Conservation (phyloP, 768 basidiomycete species). For the Suillus subluteus region DNA sequence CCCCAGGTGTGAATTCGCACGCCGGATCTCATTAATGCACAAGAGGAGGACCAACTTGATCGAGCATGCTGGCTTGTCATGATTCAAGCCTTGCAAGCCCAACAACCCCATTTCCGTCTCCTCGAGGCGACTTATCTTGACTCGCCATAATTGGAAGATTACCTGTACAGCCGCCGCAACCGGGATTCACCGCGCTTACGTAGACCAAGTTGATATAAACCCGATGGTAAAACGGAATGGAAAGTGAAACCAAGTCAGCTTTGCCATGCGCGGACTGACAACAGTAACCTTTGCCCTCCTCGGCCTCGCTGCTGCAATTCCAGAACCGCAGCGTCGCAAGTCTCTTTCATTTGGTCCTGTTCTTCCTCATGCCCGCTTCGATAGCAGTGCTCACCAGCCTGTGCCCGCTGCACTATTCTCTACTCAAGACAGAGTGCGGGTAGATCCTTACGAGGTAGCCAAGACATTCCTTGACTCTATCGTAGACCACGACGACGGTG, state of each 20-base stretch:
- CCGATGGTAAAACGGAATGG: not conserved
- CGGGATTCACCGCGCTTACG: slow-evolving; percentile 9
- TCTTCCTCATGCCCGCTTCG: slow-evolving; percentile 73
- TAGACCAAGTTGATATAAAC: not conserved
- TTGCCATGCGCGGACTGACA: slow-evolving; percentile 64
- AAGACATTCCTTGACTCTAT: slow-evolving; percentile 55
- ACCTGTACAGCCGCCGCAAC: not conserved
- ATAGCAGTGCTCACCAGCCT: slow-evolving; percentile 41
- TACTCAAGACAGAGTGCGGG: slow-evolving; percentile 36
- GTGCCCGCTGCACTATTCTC: slow-evolving; percentile 42
- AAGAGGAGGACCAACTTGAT: not conserved
- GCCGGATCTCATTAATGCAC: slow-evolving; percentile 1
- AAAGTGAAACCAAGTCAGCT: not conserved
- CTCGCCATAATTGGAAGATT: slow-evolving; percentile 6
- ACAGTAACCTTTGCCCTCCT: slow-evolving; percentile 64
- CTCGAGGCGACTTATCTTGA: slow-evolving; percentile 5
- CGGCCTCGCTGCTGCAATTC: slow-evolving; percentile 53
- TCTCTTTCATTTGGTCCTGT: slow-evolving; percentile 87
- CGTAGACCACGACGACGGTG: slow-evolving; percentile 37
- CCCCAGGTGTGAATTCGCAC: not conserved
- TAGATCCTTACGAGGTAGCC: slow-evolving; percentile 66
- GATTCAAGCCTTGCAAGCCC: not conserved
- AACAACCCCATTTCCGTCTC: slow-evolving; percentile 6
- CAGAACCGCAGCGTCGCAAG: slow-evolving; percentile 58
- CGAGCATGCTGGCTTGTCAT: not conserved